phyloP scores from a whole-genome alignment of 2,329 filamentous ascomycete genomes.

The Plectosphaerella plurivora region DNA sequence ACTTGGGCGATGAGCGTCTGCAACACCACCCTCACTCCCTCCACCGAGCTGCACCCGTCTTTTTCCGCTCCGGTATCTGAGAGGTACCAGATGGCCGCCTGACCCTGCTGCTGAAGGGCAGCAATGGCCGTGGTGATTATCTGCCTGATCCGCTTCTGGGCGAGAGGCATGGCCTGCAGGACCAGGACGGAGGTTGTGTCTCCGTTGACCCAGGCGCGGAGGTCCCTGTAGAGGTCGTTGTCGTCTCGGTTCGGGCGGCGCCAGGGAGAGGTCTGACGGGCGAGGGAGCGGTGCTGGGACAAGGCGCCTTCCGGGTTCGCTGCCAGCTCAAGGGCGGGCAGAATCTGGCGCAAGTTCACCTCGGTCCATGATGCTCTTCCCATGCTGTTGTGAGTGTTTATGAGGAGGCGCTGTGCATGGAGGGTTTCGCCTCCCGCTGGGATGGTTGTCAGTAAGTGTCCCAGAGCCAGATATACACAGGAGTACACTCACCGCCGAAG shows the following conservation, averaged over 20 bases:
- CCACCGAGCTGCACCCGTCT: background rate
- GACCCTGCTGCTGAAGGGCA: background rate
- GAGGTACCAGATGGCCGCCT: background rate
- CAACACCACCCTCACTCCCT: background rate
- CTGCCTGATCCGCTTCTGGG: background rate
- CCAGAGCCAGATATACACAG: too few species aligned
- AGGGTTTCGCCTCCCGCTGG: too few species aligned
- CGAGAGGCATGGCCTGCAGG: background rate
- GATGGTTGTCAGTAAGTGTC: too few species aligned
- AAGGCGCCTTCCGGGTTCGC: background rate
- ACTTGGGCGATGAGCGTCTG: background rate
- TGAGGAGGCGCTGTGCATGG: too few species aligned
- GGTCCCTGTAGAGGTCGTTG: background rate
- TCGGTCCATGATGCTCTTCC: background rate
- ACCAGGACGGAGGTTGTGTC: background rate
- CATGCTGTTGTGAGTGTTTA: too few species aligned
- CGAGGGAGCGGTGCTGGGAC: background rate
- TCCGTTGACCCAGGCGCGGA: background rate
- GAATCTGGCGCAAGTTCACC: background rate
- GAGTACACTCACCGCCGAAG: too few species aligned
- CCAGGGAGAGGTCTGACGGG: background rate
- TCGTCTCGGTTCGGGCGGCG: background rate
- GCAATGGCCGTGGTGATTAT: background rate
- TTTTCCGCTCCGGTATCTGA: background rate
- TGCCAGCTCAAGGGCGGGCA: background rate